Conservation (phyloP, 441 rosid genomes). For the Aquilaria agallochum region DNA sequence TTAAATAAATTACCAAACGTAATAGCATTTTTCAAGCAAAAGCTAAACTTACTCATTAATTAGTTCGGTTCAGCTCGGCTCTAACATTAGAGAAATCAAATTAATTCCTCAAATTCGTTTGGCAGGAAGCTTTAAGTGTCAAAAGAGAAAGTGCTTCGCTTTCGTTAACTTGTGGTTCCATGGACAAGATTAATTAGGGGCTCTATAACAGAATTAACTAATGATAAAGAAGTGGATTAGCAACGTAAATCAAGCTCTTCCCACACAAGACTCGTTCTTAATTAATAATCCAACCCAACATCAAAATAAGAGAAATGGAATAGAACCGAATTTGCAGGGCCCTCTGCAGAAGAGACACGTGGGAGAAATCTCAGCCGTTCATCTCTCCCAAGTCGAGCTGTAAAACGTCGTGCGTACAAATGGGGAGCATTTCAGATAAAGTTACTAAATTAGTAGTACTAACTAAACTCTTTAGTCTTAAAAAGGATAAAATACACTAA, state of each 20-base stretch:
- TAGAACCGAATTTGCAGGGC: slow-evolving; percentile 18
- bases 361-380: slow-evolving; percentile 23
- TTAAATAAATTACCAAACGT: too few species aligned
- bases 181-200: too few species aligned
- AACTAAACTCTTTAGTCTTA: neutral
- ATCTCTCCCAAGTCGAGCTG: slow-evolving; percentile 23
- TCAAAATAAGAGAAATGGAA: slow-evolving; percentile 17
- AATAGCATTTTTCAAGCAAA: too few species aligned
- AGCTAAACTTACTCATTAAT: too few species aligned
- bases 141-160: too few species aligned
- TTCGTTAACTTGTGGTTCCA: too few species aligned
- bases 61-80: too few species aligned
- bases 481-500: too few species aligned
- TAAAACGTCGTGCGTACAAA: slow-evolving; percentile 27
- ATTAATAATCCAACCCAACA: slow-evolving; percentile 10
- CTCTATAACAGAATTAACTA: too few species aligned
- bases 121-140: too few species aligned
- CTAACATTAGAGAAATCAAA: too few species aligned
- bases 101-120: too few species aligned
- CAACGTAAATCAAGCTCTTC: neutral
- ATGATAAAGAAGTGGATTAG: neutral
- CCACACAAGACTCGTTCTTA: slow-evolving; percentile 13
- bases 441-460: slow-evolving; percentile 7
- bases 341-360: slow-evolving; percentile 16
- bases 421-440: slow-evolving; percentile 18